Conservation (phyloP, 768 basidiomycete species). For the Lentinula aciculospora region DNA sequence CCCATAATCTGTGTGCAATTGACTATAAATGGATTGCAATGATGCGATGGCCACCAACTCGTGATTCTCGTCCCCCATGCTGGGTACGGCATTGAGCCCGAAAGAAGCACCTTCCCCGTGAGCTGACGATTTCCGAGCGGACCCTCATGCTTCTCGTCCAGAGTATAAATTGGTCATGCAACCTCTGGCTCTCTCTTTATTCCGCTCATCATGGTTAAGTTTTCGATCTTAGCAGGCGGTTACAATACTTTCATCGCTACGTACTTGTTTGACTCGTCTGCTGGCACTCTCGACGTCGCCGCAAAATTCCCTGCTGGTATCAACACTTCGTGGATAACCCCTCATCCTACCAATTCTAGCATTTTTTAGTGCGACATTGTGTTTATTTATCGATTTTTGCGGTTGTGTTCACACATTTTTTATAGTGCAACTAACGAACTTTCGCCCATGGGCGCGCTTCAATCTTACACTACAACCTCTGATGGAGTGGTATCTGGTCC, state of each 20-base stretch:
- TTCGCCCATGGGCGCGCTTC: conserved; percentile 32
- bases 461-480: conserved; percentile 44
- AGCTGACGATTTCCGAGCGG: neutral
- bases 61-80: neutral
- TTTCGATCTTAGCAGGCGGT: conserved; percentile 44
- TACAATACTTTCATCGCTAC: conserved; percentile 40
- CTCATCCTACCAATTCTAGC: conserved; percentile 45
- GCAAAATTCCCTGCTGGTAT: conserved; percentile 38
- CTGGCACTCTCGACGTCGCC: conserved; percentile 38
- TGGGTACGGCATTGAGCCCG: neutral
- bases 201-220: conserved; percentile 21
- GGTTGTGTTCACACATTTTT: neutral
- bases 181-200: neutral
- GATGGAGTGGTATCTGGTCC: conserved; percentile 31
- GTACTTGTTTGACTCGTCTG: conserved; percentile 46
- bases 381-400: neutral
- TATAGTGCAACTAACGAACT: conserved; percentile 53
- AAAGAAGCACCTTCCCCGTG: neutral
- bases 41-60: neutral
- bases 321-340: conserved; percentile 56
- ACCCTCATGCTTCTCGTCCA: neutral
- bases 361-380: conserved; percentile 50
- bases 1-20: too few species aligned
- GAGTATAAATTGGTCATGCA: neutral
- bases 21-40: too few species aligned